phyloP scores from a whole-genome alignment of 192 early-diverging fungal genomes.

The Chytriomyces sp. region DNA sequence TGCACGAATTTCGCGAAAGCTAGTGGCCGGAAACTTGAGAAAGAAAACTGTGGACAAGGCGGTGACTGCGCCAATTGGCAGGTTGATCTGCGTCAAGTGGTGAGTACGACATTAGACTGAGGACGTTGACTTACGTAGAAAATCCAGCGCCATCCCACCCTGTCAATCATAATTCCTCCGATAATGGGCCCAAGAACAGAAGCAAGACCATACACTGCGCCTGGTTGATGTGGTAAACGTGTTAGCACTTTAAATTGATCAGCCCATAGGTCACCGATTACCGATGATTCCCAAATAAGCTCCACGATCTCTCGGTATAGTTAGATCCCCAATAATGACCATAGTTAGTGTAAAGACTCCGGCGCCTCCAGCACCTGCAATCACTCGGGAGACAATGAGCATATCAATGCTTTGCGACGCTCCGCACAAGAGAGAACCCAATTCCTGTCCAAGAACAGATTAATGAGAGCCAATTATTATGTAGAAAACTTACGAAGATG shows the following conservation, averaged over 20 bases:
- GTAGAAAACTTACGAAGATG: no score
- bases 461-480: no score
- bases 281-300: conserved; percentile 77
- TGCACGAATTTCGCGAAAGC: conserved; percentile 29
- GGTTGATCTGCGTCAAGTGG: no score
- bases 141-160: conserved; percentile 32
- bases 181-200: conserved; percentile 76
- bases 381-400: conserved; percentile 72
- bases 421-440: conserved; percentile 79
- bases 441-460: no score
- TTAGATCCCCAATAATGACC: conserved; percentile 81
- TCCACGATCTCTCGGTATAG: conserved; percentile 53
- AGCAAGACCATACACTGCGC: conserved; percentile 72
- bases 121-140: no score
- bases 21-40: conserved; percentile 45
- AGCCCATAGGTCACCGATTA: no score
- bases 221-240: no score
- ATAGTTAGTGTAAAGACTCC: conserved; percentile 78
- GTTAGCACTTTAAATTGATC: no score
- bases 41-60: conserved; percentile 54
- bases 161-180: conserved; percentile 73
- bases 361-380: conserved; percentile 74
- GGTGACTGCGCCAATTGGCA: conserved; percentile 74
- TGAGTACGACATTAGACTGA: no score
- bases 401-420: conserved; percentile 59